Conservation (phyloP, 805 yeast species). For the Komagataella ulmi region DNA sequence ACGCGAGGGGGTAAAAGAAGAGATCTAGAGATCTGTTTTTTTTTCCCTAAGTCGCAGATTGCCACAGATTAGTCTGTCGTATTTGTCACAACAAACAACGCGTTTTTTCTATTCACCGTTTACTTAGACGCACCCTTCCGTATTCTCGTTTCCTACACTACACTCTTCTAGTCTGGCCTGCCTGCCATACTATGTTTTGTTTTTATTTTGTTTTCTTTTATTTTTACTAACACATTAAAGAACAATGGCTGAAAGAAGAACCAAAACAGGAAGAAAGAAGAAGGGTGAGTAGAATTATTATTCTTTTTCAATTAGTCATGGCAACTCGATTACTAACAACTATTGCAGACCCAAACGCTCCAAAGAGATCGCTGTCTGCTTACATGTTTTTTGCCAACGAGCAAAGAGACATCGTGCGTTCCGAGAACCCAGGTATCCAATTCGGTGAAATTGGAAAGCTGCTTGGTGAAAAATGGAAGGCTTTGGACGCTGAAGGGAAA, state of each 20-base stretch:
- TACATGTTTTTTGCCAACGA: conserved; percentile 99
- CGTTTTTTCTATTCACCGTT: neutral
- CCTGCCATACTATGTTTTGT: neutral
- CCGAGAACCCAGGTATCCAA: conserved; percentile 92
- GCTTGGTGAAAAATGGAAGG: conserved; percentile 96
- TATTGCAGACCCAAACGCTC: conserved; percentile 84
- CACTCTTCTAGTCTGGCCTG: neutral
- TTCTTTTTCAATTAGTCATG: neutral
- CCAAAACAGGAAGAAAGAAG: conserved; percentile 21
- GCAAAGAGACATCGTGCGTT: conserved; percentile 89
- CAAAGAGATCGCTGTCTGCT: conserved; percentile 96
- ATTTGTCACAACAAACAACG: neutral
- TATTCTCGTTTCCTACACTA: neutral
- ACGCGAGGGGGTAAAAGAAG: neutral
- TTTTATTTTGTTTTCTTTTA: conserved; percentile 2
- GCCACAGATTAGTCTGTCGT: neutral
- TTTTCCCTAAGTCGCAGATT: too few species aligned
- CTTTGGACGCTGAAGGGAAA: conserved; percentile 70
- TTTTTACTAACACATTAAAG: conserved; percentile 2
- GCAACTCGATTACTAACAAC: neutral
- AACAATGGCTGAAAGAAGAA: conserved; percentile 14
- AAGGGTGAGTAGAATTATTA: conserved; percentile 10
- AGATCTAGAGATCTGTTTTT: too few species aligned
- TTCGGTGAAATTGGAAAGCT: conserved; percentile 94
- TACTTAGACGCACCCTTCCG: neutral